phyloP scores from a whole-genome alignment of 148 eudicot species.

The Vaccinium darrowii region DNA sequence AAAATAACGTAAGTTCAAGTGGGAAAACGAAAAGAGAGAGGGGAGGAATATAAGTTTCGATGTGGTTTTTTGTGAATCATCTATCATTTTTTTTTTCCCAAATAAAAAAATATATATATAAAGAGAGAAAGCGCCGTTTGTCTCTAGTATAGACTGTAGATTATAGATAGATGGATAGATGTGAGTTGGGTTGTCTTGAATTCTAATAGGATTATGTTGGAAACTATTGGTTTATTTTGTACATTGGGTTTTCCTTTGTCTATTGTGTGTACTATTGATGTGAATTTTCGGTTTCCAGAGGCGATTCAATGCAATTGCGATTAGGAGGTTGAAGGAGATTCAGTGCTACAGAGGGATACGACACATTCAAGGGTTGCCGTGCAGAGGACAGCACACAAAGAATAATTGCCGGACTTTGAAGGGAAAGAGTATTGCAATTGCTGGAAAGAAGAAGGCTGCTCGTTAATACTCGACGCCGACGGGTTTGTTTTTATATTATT shows the following conservation, averaged over 20 bases:
- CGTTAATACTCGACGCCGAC: conserved; percentile 12
- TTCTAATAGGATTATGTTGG: background rate
- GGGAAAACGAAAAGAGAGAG: background rate
- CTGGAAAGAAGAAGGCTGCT: conserved; percentile 70
- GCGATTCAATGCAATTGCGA: conserved; percentile 53
- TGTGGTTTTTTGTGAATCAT: background rate
- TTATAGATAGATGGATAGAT: background rate
- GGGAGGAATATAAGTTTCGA: background rate
- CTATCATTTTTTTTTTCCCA: no score
- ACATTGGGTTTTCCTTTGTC: background rate
- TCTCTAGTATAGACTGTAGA: background rate
- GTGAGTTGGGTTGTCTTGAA: background rate
- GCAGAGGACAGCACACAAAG: conserved; percentile 63
- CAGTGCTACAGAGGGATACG: conserved; percentile 65
- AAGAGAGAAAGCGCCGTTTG: background rate
- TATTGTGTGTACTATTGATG: background rate
- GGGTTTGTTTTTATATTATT: conserved; percentile 3
- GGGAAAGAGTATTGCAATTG: conserved; percentile 49
- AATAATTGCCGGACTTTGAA: conserved; percentile 65
- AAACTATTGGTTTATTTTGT: background rate
- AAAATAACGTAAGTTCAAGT: background rate
- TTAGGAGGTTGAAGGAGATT: conserved; percentile 62
- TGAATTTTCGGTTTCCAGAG: conserved; percentile 37
- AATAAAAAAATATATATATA: no score
- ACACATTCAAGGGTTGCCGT: conserved; percentile 56